phyloP scores from a whole-genome alignment of 495 filamentous ascomycete genomes.

The Xylaria bambusicola region DNA sequence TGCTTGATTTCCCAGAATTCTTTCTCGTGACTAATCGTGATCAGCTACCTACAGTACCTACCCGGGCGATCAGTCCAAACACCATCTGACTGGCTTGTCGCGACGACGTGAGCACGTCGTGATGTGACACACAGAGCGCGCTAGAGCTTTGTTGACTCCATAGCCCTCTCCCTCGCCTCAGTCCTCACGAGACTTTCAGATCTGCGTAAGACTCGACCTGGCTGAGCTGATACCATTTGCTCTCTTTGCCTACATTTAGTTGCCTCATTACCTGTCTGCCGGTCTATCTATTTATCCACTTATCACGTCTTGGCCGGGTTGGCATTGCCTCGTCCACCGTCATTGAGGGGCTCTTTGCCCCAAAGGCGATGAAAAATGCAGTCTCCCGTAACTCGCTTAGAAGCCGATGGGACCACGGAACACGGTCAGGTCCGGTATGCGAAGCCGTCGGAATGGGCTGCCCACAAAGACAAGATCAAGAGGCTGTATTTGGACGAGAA shows the following conservation, averaged over 20 bases:
- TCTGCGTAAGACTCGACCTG: background rate
- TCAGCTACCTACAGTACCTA: constrained; percentile 1
- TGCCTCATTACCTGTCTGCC: too few relatives aligned
- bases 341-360: constrained; percentile 10
- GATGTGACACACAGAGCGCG: constrained; percentile 9
- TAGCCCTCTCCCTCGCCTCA: background rate
- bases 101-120: constrained; percentile 2
- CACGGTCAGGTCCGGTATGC: constrained; percentile 19
- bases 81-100: background rate
- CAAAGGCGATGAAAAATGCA: constrained; percentile 13
- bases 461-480: constrained; percentile 35
- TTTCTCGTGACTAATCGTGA: constrained; percentile 9
- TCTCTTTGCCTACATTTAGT: background rate
- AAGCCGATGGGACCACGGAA: constrained; percentile 10
- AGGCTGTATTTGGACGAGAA: constrained; percentile 39
- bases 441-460: constrained; percentile 34
- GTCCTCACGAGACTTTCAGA: too few relatives aligned
- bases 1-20: constrained; percentile 3
- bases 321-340: background rate
- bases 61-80: background rate
- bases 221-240: background rate
- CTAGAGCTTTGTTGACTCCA: constrained; percentile 1
- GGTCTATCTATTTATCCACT: too few relatives aligned
- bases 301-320: background rate
- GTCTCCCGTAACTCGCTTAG: constrained; percentile 5